Conservation (phyloP, 371 early-diverging fungal species). For the Mortierella sp. region DNA sequence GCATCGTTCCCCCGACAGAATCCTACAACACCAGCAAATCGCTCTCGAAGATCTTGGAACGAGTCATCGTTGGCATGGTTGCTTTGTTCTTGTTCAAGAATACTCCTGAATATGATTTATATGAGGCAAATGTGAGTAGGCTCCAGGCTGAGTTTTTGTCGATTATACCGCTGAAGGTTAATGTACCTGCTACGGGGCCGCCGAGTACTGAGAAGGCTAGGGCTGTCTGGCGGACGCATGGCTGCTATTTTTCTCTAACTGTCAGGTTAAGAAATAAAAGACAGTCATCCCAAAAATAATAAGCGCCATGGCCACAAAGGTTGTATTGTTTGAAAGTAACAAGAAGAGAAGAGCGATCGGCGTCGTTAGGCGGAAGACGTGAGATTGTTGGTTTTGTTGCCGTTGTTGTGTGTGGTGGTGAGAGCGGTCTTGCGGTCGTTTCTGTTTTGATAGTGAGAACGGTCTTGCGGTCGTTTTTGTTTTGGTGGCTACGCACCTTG, state of each 20-base stretch:
- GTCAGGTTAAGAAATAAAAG: background rate
- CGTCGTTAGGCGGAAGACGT: too few relatives aligned
- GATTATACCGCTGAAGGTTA: background rate
- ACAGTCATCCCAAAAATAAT: too few relatives aligned
- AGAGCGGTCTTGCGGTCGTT: too few relatives aligned
- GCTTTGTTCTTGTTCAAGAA: background rate
- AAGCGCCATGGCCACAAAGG: too few relatives aligned
- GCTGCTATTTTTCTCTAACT: background rate
- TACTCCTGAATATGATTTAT: background rate
- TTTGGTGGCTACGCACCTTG: too few relatives aligned
- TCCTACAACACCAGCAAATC: conserved; percentile 5
- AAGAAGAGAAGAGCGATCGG: too few relatives aligned
- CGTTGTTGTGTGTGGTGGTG: too few relatives aligned
- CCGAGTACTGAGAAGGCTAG: conserved; percentile 2
- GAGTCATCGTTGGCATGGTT: background rate
- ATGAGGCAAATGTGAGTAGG: background rate
- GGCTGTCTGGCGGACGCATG: background rate
- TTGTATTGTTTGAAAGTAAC: too few relatives aligned
- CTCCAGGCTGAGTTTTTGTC: background rate
- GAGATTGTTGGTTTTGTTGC: too few relatives aligned
- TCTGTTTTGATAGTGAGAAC: too few relatives aligned
- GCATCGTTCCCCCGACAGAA: conserved; percentile 10
- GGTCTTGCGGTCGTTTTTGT: too few relatives aligned
- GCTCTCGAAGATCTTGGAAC: background rate
- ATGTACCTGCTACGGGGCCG: background rate